Percentiles rank a stretch among this genome's conserved stretches.
phyloP scores from a whole-genome alignment of 2,329 filamentous ascomycete genomes.

The Geoglossum cookeanum region DNA sequence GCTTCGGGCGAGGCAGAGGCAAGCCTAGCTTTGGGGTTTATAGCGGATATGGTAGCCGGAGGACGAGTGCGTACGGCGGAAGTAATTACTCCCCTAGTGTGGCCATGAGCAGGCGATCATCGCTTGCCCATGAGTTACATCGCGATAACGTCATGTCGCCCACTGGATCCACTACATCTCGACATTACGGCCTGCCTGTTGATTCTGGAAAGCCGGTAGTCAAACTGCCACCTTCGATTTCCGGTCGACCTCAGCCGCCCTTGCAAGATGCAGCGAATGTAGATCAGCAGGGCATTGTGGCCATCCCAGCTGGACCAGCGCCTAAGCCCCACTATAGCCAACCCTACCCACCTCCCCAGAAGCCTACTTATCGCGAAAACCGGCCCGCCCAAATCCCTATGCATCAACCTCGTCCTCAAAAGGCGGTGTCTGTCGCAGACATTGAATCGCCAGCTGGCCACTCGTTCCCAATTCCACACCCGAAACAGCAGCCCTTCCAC shows the following conservation, averaged over 20 bases:
- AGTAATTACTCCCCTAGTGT: constrained; percentile 75
- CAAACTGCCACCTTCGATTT: constrained; percentile 50
- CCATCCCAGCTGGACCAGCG: constrained; percentile 17
- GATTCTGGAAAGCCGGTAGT: constrained; percentile 57
- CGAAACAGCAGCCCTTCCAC: constrained; percentile 74
- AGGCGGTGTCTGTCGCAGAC: constrained; percentile 77
- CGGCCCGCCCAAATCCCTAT: constrained; percentile 48
- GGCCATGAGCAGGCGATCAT: constrained; percentile 76
- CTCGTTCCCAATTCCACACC: constrained; percentile 38
- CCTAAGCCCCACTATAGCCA: constrained; percentile 33
- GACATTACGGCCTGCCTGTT: constrained; percentile 36
- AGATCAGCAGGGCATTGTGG: not conserved
- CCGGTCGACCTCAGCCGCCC: constrained; percentile 10
- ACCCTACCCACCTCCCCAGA: constrained; percentile 33
- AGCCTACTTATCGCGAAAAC: constrained; percentile 38
- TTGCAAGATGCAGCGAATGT: not conserved
- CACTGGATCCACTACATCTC: constrained; percentile 56
- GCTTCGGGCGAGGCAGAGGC: constrained; percentile 44
- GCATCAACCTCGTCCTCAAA: constrained; percentile 89
- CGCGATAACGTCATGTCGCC: constrained; percentile 66
- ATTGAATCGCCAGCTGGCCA: constrained; percentile 65
- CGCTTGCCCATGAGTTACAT: constrained; percentile 38
- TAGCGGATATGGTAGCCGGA: constrained; percentile 45
- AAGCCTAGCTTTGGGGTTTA: constrained; percentile 51
- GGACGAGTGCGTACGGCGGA: constrained; percentile 66